Conservation (phyloP, 805 yeast species). For the Saccharomycopsis microspora region DNA sequence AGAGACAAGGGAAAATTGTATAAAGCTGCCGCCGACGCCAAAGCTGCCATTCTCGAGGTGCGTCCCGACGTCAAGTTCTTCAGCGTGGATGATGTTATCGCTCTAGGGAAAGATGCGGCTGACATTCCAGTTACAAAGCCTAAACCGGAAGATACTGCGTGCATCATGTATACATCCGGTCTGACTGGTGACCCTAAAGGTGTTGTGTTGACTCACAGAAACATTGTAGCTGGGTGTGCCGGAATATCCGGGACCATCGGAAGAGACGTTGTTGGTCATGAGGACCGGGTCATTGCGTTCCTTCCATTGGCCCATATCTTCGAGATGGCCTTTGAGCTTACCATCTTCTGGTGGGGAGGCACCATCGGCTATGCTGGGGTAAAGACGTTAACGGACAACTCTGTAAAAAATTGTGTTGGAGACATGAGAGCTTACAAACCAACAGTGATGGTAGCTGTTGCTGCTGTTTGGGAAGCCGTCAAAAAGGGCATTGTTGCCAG, state of each 20-base stretch:
- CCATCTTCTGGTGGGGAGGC: slow-evolving; percentile 81
- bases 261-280: slow-evolving; percentile 33
- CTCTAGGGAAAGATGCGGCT: slow-evolving; percentile 47
- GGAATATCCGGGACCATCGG: slow-evolving; percentile 65
- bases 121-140: slow-evolving; percentile 33
- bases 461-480: slow-evolving; percentile 95
- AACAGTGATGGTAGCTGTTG: slow-evolving; percentile 94
- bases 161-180: slow-evolving; percentile 85
- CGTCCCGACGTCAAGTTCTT: slow-evolving; percentile 68
- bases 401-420: slow-evolving; percentile 75
- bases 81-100: slow-evolving; percentile 53
- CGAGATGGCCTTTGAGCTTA: slow-evolving; percentile 80
- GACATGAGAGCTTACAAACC: slow-evolving; percentile 84
- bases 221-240: slow-evolving; percentile 73
- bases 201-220: slow-evolving; percentile 55
- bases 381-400: slow-evolving; percentile 76
- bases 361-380: slow-evolving; percentile 84
- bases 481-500: slow-evolving; percentile 84
- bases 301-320: slow-evolving; percentile 95
- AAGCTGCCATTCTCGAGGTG: slow-evolving; percentile 45
- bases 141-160: slow-evolving; percentile 46
- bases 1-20: slow-evolving; percentile 53
- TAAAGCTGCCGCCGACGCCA: slow-evolving; percentile 43
- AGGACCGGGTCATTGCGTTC: slow-evolving; percentile 75
- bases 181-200: slow-evolving; percentile 83